A percentile compares a stretch with the other conserved stretches of the same genome.
phyloP scores from a whole-genome alignment of 352 stramenopile species.

The Thalassiosira hispida region DNA sequence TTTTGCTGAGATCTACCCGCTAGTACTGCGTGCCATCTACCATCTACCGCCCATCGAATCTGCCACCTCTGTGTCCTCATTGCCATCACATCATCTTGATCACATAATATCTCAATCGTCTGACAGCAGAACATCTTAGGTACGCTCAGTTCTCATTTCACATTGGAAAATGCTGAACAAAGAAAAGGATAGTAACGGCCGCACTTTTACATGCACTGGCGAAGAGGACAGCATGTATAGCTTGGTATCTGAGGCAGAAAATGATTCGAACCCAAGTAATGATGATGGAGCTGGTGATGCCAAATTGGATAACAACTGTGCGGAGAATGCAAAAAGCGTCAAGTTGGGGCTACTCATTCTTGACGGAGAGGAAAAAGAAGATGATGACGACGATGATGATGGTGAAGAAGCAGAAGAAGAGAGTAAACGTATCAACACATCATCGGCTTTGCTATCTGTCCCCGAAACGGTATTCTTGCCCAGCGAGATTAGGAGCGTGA shows the following conservation, averaged over 20 bases:
- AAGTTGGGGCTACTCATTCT: slow-evolving; percentile 19
- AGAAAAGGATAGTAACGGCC: neutral
- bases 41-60: no score
- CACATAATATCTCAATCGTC: no score
- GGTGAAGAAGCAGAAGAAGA: slow-evolving; percentile 9
- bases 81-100: no score
- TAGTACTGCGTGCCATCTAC: no score
- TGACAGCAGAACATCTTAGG: no score
- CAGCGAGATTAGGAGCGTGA: slow-evolving; percentile 33
- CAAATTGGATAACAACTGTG: neutral
- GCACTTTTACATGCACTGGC: neutral
- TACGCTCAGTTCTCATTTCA: no score
- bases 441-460: slow-evolving; percentile 12
- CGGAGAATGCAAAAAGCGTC: neutral
- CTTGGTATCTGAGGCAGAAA: slow-evolving; percentile 3
- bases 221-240: slow-evolving; percentile 4
- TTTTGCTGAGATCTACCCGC: no score
- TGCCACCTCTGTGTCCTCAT: no score
- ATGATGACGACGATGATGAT: slow-evolving; percentile 9
- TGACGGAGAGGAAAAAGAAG: slow-evolving; percentile 12
- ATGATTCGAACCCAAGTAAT: neutral
- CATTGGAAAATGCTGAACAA: slow-evolving; percentile 1
- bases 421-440: neutral
- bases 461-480: slow-evolving; percentile 41
- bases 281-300: neutral